Percentiles rank a stretch among this genome's conserved stretches.
phyloP scores from a whole-genome alignment of 2,329 filamentous ascomycete genomes.

The Alternaria sp. region DNA sequence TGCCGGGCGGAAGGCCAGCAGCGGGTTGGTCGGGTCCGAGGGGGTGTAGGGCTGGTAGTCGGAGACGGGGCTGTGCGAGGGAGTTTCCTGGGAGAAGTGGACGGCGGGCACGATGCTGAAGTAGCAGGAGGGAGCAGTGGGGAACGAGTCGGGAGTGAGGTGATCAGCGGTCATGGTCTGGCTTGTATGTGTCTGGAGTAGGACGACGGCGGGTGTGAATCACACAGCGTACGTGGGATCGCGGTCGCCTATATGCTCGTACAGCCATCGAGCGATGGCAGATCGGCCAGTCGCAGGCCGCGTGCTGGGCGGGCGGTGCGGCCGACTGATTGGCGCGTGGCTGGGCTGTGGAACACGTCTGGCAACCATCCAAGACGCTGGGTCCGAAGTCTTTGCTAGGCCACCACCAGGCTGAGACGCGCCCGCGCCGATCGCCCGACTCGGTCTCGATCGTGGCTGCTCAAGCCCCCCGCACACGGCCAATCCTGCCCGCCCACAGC shows the following conservation, averaged over 20 bases:
- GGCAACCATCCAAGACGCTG: constrained; percentile 3
- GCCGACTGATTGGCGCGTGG: constrained; percentile 15
- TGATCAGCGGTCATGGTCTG: constrained; percentile 24
- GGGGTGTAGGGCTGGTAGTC: constrained; percentile 31
- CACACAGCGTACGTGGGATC: constrained; percentile 13
- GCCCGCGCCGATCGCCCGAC: constrained; percentile 2
- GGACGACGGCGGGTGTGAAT: constrained; percentile 17
- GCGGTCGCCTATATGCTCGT: constrained; percentile 19
- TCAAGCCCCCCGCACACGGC: background rate
- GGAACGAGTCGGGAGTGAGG: constrained; percentile 12
- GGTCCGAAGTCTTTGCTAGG: constrained; percentile 6
- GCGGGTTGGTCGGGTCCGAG: constrained; percentile 43
- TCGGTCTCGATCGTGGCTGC: constrained; percentile 8
- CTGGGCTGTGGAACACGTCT: constrained; percentile 1
- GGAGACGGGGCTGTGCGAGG: constrained; percentile 25
- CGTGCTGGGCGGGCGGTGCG: constrained; percentile 3
- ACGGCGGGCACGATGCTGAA: constrained; percentile 37
- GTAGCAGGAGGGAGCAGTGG: constrained; percentile 36
- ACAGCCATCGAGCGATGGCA: constrained; percentile 15
- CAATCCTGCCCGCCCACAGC: background rate
- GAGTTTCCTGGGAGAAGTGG: constrained; percentile 45
- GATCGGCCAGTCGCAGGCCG: constrained; percentile 4
- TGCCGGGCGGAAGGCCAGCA: constrained; percentile 40
- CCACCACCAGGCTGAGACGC: constrained; percentile 3
- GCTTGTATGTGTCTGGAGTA: constrained; percentile 4